phyloP scores from a whole-genome alignment of 2,329 filamentous ascomycete genomes.

The Paraphaeosphaeria minitans region DNA sequence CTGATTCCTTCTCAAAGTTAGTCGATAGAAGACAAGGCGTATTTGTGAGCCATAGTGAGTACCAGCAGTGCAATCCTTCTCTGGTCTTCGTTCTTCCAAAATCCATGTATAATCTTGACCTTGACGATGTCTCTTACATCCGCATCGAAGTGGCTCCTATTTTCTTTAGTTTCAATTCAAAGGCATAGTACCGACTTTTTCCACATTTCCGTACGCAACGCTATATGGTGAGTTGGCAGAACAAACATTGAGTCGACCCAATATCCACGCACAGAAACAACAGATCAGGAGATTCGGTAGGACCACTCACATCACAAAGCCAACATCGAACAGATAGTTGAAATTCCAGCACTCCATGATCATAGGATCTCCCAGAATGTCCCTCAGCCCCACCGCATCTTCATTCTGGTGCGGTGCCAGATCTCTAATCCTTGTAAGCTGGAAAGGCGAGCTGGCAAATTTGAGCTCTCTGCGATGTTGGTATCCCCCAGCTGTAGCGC shows the following conservation, averaged over 20 bases:
- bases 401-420: conserved; percentile 65
- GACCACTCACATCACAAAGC: conserved; percentile 60
- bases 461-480: background rate
- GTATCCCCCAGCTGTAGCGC: background rate
- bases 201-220: background rate
- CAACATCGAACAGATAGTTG: conserved; percentile 68
- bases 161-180: conserved; percentile 9
- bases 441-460: conserved; percentile 67
- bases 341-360: conserved; percentile 75
- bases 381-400: conserved; percentile 67
- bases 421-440: conserved; percentile 71
- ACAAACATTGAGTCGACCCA: background rate
- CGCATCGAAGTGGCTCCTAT: conserved; percentile 57
- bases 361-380: conserved; percentile 74
- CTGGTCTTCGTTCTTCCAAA: conserved; percentile 69
- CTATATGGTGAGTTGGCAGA: background rate
- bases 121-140: conserved; percentile 60
- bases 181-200: too few relatives aligned
- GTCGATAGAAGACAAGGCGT: background rate
- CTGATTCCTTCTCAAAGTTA: conserved; percentile 59
- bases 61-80: conserved; percentile 65
- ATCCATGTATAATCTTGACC: conserved; percentile 67
- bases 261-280: background rate
- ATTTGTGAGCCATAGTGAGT: conserved; percentile 23
- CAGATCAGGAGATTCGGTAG: background rate